Conservation (phyloP, 345 rosid species). For the Hibiscus tridactylites region DNA sequence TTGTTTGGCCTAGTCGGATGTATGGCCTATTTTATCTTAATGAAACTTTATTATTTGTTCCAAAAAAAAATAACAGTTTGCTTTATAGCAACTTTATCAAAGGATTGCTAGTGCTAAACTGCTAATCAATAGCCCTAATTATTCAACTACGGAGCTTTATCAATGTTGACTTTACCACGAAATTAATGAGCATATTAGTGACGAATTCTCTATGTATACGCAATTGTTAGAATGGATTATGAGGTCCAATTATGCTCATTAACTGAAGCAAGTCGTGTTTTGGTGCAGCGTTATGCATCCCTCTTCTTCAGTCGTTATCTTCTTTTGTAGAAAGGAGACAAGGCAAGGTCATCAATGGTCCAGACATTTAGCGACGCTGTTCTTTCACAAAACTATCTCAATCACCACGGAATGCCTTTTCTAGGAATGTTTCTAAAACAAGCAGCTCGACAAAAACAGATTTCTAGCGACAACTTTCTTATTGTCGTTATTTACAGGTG, state of each 20-base stretch:
- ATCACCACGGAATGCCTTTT: slow-evolving; percentile 8
- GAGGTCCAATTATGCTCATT: background rate
- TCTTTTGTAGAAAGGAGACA: background rate
- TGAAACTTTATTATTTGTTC: too few relatives aligned
- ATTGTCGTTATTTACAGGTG: background rate
- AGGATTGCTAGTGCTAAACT: background rate
- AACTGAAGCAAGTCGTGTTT: background rate
- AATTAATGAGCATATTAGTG: too few relatives aligned
- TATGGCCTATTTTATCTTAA: too few relatives aligned
- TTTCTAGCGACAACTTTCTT: background rate
- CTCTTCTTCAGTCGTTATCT: background rate
- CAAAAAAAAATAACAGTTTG: too few relatives aligned
- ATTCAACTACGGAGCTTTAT: background rate
- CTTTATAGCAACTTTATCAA: background rate
- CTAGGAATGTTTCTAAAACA: slow-evolving; percentile 13
- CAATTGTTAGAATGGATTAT: background rate
- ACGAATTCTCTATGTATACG: background rate
- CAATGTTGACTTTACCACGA: background rate
- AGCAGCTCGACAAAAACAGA: background rate
- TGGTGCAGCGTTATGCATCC: background rate
- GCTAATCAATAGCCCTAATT: background rate
- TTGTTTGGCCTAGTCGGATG: too few relatives aligned
- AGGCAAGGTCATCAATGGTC: background rate
- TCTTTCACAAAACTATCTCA: background rate
- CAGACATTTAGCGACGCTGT: background rate